Base-by-base conservation (phyloP, 306 rosid species). In the Heteromeles arbutifolia region DNA sequence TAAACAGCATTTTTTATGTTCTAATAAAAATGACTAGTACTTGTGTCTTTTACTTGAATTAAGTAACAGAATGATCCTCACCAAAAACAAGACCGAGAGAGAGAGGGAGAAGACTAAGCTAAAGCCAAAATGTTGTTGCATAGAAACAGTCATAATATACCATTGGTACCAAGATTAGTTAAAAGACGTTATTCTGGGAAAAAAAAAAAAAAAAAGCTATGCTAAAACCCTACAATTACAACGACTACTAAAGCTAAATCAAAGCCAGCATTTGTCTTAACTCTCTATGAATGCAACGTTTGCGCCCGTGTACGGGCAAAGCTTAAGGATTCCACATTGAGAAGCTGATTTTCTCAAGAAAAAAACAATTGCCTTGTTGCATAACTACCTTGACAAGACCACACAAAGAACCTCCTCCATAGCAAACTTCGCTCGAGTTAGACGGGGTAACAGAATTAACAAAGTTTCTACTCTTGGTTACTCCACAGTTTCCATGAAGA, bases 331-430 rank as follows among this genome's bases (percentile, higher is more conserved):
- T 39, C 44, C 44, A 39, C 44, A 39, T 41, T 41, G 44, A 9
- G 43, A 29, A 29, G 43, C 67, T 63, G 43, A 63, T 28, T 29
- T 29, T 28, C 41, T 63, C 43, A 29, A 63, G 67, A 29, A 63
- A 63, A 41, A 28, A 63, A 63, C 43, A 29, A 12, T 34, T 56
- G 39, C 57, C 66, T 73, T 8, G 56, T 73, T 24, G 37, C 34
- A 22, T 58, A 73, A 58, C 76, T 24, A 73, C 29, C n/a, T 73
- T 73, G 56, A 58, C 77, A 58, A 73, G 34, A 18, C 37, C 67
- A 39, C 39, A 2, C 24, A 37, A 57, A 24, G 53, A 70, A 58
- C 28, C 54, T 56, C 22, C 67, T 3, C 65, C 19, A 61, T 11
- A 25, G 32, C 32, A 57, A 32, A 24, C 56, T 25, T 58, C 41